Evolutionary conservation across 2,329 filamentous ascomycete genomes (phyloP), one percentile per base, ranked within the genome.

Genomic region (Colletotrichum sp.): DNA sequence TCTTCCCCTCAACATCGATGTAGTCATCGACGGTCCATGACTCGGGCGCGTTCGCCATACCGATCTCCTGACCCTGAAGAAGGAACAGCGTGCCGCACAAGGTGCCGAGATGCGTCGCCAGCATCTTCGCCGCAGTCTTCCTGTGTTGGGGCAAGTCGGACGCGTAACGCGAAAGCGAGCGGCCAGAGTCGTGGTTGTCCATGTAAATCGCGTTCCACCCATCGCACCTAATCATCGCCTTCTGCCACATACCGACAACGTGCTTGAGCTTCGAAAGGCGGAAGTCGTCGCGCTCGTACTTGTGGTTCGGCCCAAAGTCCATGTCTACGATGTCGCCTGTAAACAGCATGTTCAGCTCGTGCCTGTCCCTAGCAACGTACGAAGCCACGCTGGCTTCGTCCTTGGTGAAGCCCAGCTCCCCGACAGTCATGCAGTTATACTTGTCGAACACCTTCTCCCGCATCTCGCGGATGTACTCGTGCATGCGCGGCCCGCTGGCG

Each of bases 391-490:
- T 81, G 0, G 79, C 78, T 21, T 84, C 81, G 36, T 88, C 84
- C 2, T 86, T 85, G 1, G 86, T 88, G 70, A 84, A 78, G 0
- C 87, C 86, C 24, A 88, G 83, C 77, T 90, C 89, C 27, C 89
- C 89, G 11, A 91, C 89, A 0, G 89, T 90, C 84, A 91, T 87
- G n/a, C 86, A 86, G 70, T 87, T 84, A 76, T 90, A 90, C 64
- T 86, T 83, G 43, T 82, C 81, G 2, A 89, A 78, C 4, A 91
- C 81, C 7, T 84, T 77, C 9, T 84, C 83, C 27, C 84, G 80
- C 84, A 90, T 88, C 75, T 89, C 89, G 1, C 78, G 76, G 9
- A 90, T 78, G 70, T 86, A 90, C 76, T 90, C 87, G 66, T 87
- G 86, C 80, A 91, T 88, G 1, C 87, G 81, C 0, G 90, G 89